Evolutionary conservation across 768 basidiomycete species (phyloP), one percentile per base, ranked within the genome.

Genomic region (Favolaschia claudopus): DNA sequence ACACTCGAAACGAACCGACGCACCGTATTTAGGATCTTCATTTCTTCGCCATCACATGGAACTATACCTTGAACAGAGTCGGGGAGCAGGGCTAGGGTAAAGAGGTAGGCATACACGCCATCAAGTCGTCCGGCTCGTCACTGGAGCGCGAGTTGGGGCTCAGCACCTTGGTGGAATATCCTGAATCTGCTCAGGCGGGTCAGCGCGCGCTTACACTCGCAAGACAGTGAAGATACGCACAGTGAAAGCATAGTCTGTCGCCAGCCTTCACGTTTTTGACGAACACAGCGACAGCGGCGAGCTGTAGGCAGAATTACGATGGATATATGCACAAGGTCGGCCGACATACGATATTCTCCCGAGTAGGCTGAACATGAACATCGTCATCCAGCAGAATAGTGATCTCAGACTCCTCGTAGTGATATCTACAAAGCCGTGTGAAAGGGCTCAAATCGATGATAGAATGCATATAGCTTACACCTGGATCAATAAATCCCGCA

Each of bases 21-120:
- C 31, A 77, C 79, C 54, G 78, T 72, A 43, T 80, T 77, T 28
- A 64, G 65, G 43, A 79, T 77, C 33, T 64, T 58, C 4, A 46
- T 61, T 4, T 36, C 19, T 31, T 67, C 64, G 7, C 74, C 76
- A 40, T 82, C 79, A n/a, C 60, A 70, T 0, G 79, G 75, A 1
- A 80, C 61, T 14, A 82, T 70, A 47, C 71, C 80, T 82, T n/a
- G n/a, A n/a, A 4, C 25, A 27, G 10, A n/a, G 8, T 20, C 42
- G 39, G 24, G 28, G 5, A 17, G 7, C 28, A 12, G 5, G 17
- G 29, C 10, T 19, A n/a, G 24, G 10, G 17, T 20, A 20, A 27
- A 36, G 17, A 31, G 6, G 27, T 15, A 17, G 37, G 7, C 42
- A 17, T 42, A 61, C 60, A 59, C 60, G 63, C 64, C 20, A 63